These are phyloP conservation scores for Phytophthora pisi DNA, from an alignment of 352 stramenopile genomes.

Conservation along the genomic window DNA sequence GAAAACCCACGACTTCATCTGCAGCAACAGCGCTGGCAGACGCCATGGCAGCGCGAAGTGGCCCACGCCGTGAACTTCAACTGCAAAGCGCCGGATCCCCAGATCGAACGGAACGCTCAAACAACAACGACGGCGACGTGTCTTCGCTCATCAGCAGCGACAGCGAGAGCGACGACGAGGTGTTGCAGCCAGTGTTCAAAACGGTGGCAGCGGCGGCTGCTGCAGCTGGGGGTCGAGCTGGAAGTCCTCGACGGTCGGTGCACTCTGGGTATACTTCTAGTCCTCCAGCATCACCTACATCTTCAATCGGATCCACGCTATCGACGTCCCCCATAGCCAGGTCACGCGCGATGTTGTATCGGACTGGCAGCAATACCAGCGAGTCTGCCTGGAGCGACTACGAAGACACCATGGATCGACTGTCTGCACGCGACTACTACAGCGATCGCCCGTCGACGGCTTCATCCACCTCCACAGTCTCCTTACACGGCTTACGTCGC, in stretches of 20 bases:
- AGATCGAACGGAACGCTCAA: conserved; percentile 5
- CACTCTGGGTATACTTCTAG: conserved; percentile 47
- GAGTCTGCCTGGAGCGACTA: conserved; percentile 41
- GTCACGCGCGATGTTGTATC: conserved; percentile 24
- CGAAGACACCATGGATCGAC: conserved; percentile 30
- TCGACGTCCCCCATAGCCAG: conserved; percentile 46
- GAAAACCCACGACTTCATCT: conserved; percentile 29
- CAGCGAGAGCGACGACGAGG: conserved; percentile 74
- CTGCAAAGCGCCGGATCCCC: conserved; percentile 7
- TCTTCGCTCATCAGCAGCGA: conserved; percentile 83
- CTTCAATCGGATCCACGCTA: conserved; percentile 47
- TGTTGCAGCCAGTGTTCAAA: conserved; percentile 68
- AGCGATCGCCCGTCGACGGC: conserved; percentile 35
- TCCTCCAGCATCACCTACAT: conserved; percentile 52
- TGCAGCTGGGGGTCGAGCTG: conserved; percentile 10
- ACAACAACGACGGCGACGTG: conserved; percentile 62
- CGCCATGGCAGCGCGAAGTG: conserved; percentile 22
- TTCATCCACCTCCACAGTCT: conserved; percentile 36
- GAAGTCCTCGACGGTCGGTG: conserved; percentile 19
- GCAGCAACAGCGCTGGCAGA: conserved; percentile 28
- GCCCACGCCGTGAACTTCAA: conserved; percentile 24
- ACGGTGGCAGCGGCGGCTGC: conserved; percentile 23
- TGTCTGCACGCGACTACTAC: conserved; percentile 33
- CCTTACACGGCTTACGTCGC: conserved; percentile 28
- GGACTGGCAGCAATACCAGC: conserved; percentile 43